phyloP scores from a whole-genome alignment of 306 rosid species.

The Leucaena leucocephala region DNA sequence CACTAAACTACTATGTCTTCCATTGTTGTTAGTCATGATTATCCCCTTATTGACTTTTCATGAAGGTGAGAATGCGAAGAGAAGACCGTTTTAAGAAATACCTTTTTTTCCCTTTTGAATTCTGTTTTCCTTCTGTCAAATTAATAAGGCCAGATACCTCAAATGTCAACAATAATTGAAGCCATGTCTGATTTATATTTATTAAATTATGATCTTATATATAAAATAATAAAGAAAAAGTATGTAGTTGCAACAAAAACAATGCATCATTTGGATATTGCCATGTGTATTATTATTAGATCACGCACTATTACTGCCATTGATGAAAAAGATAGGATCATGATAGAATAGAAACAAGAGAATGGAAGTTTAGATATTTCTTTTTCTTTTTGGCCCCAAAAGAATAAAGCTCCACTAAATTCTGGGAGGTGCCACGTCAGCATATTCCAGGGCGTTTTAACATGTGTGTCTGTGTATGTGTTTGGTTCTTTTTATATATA shows the following conservation, averaged over 20 bases:
- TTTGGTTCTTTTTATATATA: slow-evolving; percentile 31
- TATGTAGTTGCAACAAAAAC: slow-evolving; percentile 16
- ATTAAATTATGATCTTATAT: slow-evolving; percentile 19
- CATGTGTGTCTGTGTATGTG: background rate
- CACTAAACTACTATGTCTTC: slow-evolving; percentile 31
- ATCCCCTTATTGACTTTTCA: slow-evolving; percentile 38
- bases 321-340: slow-evolving; percentile 31
- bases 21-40: slow-evolving; percentile 44
- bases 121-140: slow-evolving; percentile 31
- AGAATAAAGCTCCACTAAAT: slow-evolving; percentile 41
- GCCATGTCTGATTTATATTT: slow-evolving; percentile 38
- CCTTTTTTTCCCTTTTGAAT: slow-evolving; percentile 10
- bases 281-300: slow-evolving; percentile 40
- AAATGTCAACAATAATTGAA: slow-evolving; percentile 45
- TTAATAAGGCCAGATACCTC: slow-evolving; percentile 15
- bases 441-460: slow-evolving; percentile 37
- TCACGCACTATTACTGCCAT: slow-evolving; percentile 33
- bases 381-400: slow-evolving; percentile 4
- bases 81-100: background rate
- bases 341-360: slow-evolving; percentile 45
- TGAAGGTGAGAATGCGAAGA: slow-evolving; percentile 40
- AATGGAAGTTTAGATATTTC: slow-evolving; percentile 34
- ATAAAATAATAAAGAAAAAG: background rate
- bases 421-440: slow-evolving; percentile 55
- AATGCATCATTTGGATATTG: slow-evolving; percentile 41